Evolutionary conservation across 805 yeast species (phyloP), one percentile per base, ranked within the genome.

Genomic region (Suhomyces tanzawaensis): DNA sequence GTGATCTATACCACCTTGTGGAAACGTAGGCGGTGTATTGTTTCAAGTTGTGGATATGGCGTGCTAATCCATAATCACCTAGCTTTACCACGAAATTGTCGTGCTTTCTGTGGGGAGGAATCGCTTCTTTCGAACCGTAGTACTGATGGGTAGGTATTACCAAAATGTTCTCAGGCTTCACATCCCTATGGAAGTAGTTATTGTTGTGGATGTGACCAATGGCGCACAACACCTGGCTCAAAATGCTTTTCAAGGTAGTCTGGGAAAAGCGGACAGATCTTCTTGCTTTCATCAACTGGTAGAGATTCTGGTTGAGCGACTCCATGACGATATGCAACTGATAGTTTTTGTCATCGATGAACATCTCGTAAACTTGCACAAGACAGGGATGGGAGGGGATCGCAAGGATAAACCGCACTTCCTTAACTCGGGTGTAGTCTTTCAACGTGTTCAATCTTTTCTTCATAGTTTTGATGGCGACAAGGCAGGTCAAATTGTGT

Each of bases 81-180:
- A 85, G 63, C 57, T 85, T 85, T 7, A 85, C 76, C 12, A 84
- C 74, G 49, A 80, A 85, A 17, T 66, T 58, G 43, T 74, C 73
- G 25, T 53, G 45, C 48, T 45, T 65, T 57, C 57, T 62, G 59
- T 42, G 51, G 29, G 47, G 53, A 1, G 81, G 81, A 14, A 75
- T 56, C 17, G 57, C 50, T 7, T 47, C 51, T 34, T 52, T 58
- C 8, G 61, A 47, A 2, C 76, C 76, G 56, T 75, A 82, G 51
- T 74, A 83, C 34, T 71, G 71, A 27, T 63, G 59, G 4, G 82
- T 62, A 16, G 81, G 78, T 25, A 81, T 70, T 4, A 90, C 77
- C 48, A 91, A 72, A 18, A 91, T 82, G 60, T 91, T 91, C 53
- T 91, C 97, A 0, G 99, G 98, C 60, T 91, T 91, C 34, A 91